Evolutionary conservation across 352 stramenopile species (phyloP), one percentile per base, ranked within the genome.

Genomic region (Elongisporangium prolatum): DNA sequence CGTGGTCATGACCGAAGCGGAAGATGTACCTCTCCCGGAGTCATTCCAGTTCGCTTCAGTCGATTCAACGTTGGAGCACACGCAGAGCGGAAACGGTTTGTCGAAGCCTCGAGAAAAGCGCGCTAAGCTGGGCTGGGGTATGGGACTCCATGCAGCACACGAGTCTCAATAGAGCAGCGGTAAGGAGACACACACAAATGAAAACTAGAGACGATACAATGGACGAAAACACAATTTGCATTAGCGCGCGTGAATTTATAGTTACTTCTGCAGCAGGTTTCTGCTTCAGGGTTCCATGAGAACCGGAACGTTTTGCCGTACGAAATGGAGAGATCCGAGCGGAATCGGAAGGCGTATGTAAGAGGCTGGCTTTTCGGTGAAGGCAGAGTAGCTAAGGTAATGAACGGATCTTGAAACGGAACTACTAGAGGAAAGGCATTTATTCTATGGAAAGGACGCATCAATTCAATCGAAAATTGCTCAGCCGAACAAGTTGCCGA

Each of bases 61-160:
- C 34, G 34, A 44, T 37, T 64, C 60, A 18, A 59, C 67, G 40
- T 72, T 67, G 25, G 56, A 68, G 25, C 62, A 47, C 20, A 34
- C 40, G 21, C 55, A 59, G 24, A 34, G 56, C 14, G 40, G 7
- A 40, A 62, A 7, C 56, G 49, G 11, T 21, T 11, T 7, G 18
- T 14, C 21, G 9, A 10, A 24, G 20, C 50, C 20, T 28, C 21
- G 24, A 48, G 20, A 71, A 57, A 89, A 88, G 54, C 80, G 84
- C 8, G 66, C 58, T 11, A 93, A 89, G 67, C 71, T 93, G 9
- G 84, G 67, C n/a, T 93, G 84, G 84, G 84, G 84, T 22, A 93
- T 93, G 84, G 84, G 84, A 2, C 72, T 92, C 47, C 70, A 75
- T 25, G 60, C 60, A 44, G 34, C 21, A 76, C 67, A 49, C 69